phyloP scores from a whole-genome alignment of 2,329 filamentous ascomycete genomes.

The Exophiala dermatitidis region DNA sequence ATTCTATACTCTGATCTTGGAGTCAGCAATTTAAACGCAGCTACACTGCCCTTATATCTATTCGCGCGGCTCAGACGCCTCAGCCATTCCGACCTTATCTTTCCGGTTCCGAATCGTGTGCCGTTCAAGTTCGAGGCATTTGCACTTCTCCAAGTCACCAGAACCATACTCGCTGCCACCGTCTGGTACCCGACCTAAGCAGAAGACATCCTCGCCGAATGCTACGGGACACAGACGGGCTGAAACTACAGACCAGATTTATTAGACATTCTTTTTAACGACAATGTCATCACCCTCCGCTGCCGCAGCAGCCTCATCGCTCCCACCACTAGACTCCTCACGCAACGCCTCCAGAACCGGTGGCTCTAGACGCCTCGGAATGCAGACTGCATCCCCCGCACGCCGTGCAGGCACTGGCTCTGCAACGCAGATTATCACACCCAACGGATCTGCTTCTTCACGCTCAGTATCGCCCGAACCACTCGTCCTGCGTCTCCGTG shows the following conservation, averaged over 20 bases:
- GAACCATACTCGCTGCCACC: too few relatives aligned
- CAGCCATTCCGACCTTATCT: neutral
- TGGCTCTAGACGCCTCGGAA: slow-evolving; percentile 5
- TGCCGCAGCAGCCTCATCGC: neutral
- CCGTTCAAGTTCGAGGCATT: too few relatives aligned
- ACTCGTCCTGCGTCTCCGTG: slow-evolving; percentile 27
- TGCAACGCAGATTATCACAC: slow-evolving; percentile 29
- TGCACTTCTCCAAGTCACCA: too few relatives aligned
- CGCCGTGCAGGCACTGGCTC: slow-evolving; percentile 16
- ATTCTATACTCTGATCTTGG: neutral
- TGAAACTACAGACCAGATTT: neutral
- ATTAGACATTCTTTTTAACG: neutral
- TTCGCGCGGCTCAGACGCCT: neutral
- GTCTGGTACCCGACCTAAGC: neutral
- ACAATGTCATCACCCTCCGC: neutral
- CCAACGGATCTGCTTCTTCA: slow-evolving; percentile 22
- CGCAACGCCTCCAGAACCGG: neutral
- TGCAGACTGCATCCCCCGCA: slow-evolving; percentile 3
- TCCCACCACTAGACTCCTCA: neutral
- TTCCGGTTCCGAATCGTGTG: too few relatives aligned
- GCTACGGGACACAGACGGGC: neutral
- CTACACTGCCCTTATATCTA: too few relatives aligned
- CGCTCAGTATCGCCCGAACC: slow-evolving; percentile 19
- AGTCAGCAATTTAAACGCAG: neutral
- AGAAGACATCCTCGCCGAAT: neutral